Evolutionary conservation across 768 basidiomycete genomes (phyloP).

Genomic region (Cystoderma amianthinum): DNA sequence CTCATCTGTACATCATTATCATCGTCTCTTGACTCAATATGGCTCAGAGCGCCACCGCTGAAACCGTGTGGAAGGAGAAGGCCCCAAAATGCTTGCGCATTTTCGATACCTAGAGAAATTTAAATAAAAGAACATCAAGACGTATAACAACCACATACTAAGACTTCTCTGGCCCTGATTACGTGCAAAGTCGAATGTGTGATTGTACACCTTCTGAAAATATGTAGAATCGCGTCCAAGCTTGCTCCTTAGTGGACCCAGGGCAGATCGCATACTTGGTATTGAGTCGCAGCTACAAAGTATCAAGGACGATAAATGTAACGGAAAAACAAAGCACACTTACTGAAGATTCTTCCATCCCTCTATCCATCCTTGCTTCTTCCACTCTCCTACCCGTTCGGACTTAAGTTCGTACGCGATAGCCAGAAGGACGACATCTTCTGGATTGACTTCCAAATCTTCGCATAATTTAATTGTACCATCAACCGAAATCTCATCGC

Average conservation of each 20-base stretch:
- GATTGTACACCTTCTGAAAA: constrained; percentile 73
- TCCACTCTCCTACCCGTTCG: constrained; percentile 67
- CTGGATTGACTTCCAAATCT: constrained; percentile 64
- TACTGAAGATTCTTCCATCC: constrained; percentile 76
- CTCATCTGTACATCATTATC: constrained; percentile 44
- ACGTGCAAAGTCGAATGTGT: constrained; percentile 77
- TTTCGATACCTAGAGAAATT: constrained; percentile 46
- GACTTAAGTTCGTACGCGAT: constrained; percentile 80
- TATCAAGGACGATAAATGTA: background rate
- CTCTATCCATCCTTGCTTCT: constrained; percentile 63
- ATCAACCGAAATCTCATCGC: constrained; percentile 63
- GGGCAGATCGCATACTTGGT: constrained; percentile 46
- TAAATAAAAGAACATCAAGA: background rate
- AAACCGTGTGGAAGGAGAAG: constrained; percentile 73
- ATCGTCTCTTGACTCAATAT: constrained; percentile 23
- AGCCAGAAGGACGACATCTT: constrained; percentile 77
- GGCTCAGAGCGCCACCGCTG: constrained; percentile 54
- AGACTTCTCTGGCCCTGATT: constrained; percentile 75
- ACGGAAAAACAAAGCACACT: constrained; percentile 16
- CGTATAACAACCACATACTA: constrained; percentile 31
- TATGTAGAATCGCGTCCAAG: constrained; percentile 61
- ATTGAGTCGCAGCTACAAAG: constrained; percentile 56
- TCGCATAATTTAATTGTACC: constrained; percentile 76
- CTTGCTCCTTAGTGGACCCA: constrained; percentile 48
- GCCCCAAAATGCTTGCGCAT: constrained; percentile 71